These are phyloP conservation scores for Oryza rufipogon DNA, from an alignment of 176 grass and related monocot genomes.

Conservation along the genomic window DNA sequence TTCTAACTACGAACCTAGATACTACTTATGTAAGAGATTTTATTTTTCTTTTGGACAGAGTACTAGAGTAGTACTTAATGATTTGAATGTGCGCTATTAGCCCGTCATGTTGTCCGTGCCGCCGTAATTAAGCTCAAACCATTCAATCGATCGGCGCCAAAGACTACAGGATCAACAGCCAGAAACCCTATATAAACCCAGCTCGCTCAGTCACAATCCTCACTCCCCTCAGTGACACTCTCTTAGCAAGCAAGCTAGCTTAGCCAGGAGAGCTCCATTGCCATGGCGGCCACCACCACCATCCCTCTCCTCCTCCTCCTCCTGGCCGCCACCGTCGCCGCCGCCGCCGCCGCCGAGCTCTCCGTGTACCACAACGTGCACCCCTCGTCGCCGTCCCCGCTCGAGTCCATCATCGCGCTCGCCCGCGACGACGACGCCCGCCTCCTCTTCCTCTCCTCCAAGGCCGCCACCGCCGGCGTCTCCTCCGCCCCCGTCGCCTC, in stretches of 20 bases:
- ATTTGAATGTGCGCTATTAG: too few relatives aligned
- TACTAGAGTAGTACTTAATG: too few relatives aligned
- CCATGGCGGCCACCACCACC: constrained; percentile 40
- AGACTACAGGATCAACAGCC: not conserved
- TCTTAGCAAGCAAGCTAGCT: not conserved
- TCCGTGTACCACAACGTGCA: constrained; percentile 71
- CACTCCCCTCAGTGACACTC: constrained; percentile 10
- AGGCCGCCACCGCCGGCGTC: constrained; percentile 46
- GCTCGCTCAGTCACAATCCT: not conserved
- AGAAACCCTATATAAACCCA: constrained; percentile 57
- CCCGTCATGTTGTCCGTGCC: too few relatives aligned
- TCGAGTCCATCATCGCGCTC: constrained; percentile 69
- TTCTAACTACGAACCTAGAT: too few relatives aligned
- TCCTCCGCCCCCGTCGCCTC: constrained; percentile 80
- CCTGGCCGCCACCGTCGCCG: constrained; percentile 11
- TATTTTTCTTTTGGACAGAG: too few relatives aligned
- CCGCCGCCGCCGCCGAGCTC: constrained; percentile 41
- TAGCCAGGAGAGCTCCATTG: not conserved
- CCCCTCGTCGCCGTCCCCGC: constrained; percentile 57
- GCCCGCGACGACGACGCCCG: constrained; percentile 71
- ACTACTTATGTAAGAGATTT: too few relatives aligned
- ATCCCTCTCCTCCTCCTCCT: constrained; percentile 49
- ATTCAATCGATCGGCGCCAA: not conserved
- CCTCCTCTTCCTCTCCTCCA: constrained; percentile 71
- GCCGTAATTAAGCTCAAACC: too few relatives aligned